A percentile compares a stretch with the other conserved stretches of the same genome.
These are phyloP conservation scores for Barbarea vulgaris DNA, from an alignment of 345 rosid species.

Conservation along the genomic window DNA sequence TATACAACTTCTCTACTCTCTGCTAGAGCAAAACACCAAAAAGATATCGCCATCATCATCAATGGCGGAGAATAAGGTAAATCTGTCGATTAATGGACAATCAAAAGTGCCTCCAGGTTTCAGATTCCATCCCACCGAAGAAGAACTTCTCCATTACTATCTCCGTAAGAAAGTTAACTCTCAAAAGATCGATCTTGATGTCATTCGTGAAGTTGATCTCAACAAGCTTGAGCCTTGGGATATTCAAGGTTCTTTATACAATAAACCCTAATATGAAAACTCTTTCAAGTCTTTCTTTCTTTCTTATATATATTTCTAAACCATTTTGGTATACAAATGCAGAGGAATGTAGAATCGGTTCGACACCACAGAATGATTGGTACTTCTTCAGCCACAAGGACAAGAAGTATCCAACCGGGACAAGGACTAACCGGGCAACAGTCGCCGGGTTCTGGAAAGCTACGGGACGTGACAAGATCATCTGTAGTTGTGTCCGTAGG, in stretches of 20 bases:
- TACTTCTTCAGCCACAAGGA: slow-evolving; percentile 98
- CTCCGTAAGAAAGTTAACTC: slow-evolving; percentile 85
- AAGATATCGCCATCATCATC: slow-evolving; percentile 14
- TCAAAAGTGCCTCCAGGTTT: slow-evolving; percentile 99
- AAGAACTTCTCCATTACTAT: slow-evolving; percentile 94
- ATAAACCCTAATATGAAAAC: slow-evolving; percentile 8
- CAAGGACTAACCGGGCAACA: slow-evolving; percentile 92
- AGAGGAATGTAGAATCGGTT: slow-evolving; percentile 95
- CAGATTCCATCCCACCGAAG: slow-evolving; percentile 95
- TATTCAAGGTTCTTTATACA: slow-evolving; percentile 71
- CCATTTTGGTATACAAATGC: slow-evolving; percentile 15
- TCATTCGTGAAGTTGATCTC: slow-evolving; percentile 97
- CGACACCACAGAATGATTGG: slow-evolving; percentile 96
- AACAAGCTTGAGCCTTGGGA: slow-evolving; percentile 99
- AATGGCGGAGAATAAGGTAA: slow-evolving; percentile 61
- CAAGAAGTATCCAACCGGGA: slow-evolving; percentile 95
- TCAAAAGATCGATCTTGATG: slow-evolving; percentile 91
- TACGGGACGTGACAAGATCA: slow-evolving; percentile 95
- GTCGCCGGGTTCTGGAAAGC: slow-evolving; percentile 99
- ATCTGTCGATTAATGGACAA: slow-evolving; percentile 89
- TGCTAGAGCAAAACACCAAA: neutral
- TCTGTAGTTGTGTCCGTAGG: slow-evolving; percentile 62
- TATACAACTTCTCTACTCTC: slow-evolving; percentile 21
- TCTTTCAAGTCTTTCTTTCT: neutral
- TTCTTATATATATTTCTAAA: neutral